Evolutionary conservation across 1,139 yeast genomes (phyloP).

Genomic region (Maudiozyma humilis): DNA sequence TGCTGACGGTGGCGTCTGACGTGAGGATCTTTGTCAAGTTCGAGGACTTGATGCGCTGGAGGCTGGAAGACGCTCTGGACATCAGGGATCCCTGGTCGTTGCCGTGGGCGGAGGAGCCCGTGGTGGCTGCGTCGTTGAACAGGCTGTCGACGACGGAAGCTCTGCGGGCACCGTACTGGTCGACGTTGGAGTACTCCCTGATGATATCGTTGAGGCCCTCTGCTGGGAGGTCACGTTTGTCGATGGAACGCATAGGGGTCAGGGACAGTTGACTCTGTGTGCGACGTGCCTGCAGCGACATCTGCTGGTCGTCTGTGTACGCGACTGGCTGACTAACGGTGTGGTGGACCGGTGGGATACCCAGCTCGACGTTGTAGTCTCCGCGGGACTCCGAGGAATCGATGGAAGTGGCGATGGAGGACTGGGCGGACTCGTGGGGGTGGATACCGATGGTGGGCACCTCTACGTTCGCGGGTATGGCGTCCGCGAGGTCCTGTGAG

Average conservation of each 20-base stretch:
- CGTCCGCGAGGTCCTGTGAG: conserved; percentile 4
- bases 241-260: conserved; percentile 19
- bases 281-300: neutral
- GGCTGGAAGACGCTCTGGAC: conserved; percentile 1
- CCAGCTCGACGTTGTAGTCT: conserved; percentile 4
- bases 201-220: conserved; percentile 52
- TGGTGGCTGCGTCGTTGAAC: neutral
- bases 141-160: conserved; percentile 10
- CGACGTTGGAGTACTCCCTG: conserved; percentile 50
- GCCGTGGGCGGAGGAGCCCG: neutral
- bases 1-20: conserved; percentile 29
- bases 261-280: conserved; percentile 1
- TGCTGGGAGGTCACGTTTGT: conserved; percentile 37
- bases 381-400: conserved; percentile 3
- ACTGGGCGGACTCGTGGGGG: conserved; percentile 5
- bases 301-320: conserved; percentile 9
- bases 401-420: conserved; percentile 8
- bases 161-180: conserved; percentile 26
- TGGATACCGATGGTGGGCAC: conserved; percentile 1
- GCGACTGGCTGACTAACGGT: conserved; percentile 21
- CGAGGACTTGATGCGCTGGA: conserved; percentile 15
- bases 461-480: no score
- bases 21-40: conserved; percentile 29
- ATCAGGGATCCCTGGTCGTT: conserved; percentile 3
- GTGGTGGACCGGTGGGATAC: conserved; percentile 7